Conservation (phyloP, 2,329 filamentous ascomycete genomes). For the Claviceps capensis region DNA sequence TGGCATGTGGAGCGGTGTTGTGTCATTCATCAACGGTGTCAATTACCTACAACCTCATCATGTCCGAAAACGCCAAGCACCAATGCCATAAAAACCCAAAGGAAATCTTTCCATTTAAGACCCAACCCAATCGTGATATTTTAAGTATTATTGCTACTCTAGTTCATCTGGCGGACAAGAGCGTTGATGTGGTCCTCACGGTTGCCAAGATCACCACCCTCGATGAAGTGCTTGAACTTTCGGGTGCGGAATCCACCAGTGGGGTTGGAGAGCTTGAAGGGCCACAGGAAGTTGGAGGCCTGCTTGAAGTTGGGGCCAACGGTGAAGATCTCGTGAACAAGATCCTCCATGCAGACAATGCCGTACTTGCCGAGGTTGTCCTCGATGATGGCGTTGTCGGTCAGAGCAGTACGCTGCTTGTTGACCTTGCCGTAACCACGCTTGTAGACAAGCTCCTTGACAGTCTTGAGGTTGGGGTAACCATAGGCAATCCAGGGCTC, state of each 20-base stretch:
- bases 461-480: constrained; percentile 98
- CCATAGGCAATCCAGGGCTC: constrained; percentile 99
- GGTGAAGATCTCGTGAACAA: constrained; percentile 98
- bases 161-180: constrained; percentile 98
- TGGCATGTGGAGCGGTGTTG: constrained; percentile 20
- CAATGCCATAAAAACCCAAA: constrained; percentile 14
- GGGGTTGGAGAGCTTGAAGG: constrained; percentile 99
- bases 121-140: constrained; percentile 12
- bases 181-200: constrained; percentile 96
- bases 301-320: constrained; percentile 99
- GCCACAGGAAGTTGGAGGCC: constrained; percentile 98
- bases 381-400: constrained; percentile 97
- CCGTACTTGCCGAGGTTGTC: constrained; percentile 93
- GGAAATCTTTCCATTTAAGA: constrained; percentile 13
- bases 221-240: constrained; percentile 99
- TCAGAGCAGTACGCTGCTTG: constrained; percentile 93
- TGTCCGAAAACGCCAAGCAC: constrained; percentile 26
- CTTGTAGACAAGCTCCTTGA: constrained; percentile 99
- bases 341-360: constrained; percentile 98
- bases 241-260: constrained; percentile 88
- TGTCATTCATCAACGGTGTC: constrained; percentile 27
- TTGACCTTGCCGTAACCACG: constrained; percentile 97
- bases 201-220: constrained; percentile 98
- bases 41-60: constrained; percentile 25
- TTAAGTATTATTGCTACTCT: constrained; percentile 20